Conservation (phyloP, 2,329 filamentous ascomycete species). For the Penicillium brevicompactum region DNA sequence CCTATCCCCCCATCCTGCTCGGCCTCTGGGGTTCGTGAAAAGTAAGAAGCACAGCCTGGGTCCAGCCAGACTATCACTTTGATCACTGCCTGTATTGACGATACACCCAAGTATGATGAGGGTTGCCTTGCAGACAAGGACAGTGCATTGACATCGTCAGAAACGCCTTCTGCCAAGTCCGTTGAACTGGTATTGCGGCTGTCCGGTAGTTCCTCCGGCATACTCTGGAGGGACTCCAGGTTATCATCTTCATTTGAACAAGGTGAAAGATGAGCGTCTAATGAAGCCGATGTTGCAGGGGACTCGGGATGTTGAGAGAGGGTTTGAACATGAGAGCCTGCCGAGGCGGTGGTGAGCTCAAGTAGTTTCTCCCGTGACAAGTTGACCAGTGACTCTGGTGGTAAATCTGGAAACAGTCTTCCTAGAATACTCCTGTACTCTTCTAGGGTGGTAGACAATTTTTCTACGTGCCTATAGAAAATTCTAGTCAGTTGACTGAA, state of each 20-base stretch:
- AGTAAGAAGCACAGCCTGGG: constrained; percentile 52
- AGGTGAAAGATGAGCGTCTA: constrained; percentile 43
- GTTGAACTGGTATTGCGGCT: constrained; percentile 51
- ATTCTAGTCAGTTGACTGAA: constrained; percentile 15
- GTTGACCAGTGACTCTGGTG: constrained; percentile 52
- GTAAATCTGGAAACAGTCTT: constrained; percentile 63
- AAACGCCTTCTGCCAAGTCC: constrained; percentile 63
- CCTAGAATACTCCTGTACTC: constrained; percentile 66
- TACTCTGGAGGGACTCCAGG: constrained; percentile 66
- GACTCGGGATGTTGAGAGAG: constrained; percentile 41
- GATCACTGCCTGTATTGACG: constrained; percentile 73
- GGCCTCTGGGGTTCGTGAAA: constrained; percentile 43
- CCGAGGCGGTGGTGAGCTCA: constrained; percentile 46
- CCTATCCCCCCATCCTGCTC: constrained; percentile 14
- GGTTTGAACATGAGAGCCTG: constrained; percentile 26
- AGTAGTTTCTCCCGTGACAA: constrained; percentile 64
- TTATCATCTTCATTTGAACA: constrained; percentile 54
- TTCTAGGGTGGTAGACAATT: constrained; percentile 65
- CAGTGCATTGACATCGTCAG: constrained; percentile 71
- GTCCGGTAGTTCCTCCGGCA: constrained; percentile 63
- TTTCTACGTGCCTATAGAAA: constrained; percentile 49
- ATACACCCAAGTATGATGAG: constrained; percentile 70
- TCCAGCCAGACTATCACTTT: constrained; percentile 67
- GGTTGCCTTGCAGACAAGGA: constrained; percentile 63
- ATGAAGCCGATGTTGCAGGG: constrained; percentile 53